A percentile compares a stretch with the other conserved stretches of the same genome.
Conservation (phyloP, 2,329 filamentous ascomycete species). For the Fusarium hostae region DNA sequence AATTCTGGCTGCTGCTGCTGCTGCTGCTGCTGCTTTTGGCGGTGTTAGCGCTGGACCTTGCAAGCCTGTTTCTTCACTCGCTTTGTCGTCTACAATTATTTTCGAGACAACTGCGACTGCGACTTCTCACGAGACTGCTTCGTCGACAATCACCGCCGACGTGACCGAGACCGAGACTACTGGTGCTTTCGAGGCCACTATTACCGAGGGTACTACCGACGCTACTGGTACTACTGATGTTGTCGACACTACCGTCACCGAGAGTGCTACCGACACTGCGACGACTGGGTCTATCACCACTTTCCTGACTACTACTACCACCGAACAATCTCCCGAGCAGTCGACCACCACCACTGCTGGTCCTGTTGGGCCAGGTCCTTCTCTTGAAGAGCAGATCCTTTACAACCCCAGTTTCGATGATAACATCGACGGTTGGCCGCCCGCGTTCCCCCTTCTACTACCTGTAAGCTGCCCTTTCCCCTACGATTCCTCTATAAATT, state of each 20-base stretch:
- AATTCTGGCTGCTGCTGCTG: background rate
- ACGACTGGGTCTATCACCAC: background rate
- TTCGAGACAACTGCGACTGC: background rate
- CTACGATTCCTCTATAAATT: background rate
- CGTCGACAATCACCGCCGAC: background rate
- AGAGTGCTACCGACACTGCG: background rate
- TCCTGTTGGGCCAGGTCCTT: background rate
- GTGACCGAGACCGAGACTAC: background rate
- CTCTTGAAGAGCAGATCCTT: background rate
- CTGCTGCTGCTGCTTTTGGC: too few species aligned
- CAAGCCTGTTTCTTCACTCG: background rate
- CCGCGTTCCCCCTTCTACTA: background rate
- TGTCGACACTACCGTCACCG: background rate
- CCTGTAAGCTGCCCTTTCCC: background rate
- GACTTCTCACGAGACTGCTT: background rate
- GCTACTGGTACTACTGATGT: background rate
- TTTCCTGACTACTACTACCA: background rate
- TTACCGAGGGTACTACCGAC: background rate
- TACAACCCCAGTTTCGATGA: constrained; percentile 10
- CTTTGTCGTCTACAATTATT: background rate
- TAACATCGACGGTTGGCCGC: too few species aligned
- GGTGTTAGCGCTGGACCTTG: constrained; percentile 2
- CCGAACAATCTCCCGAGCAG: background rate
- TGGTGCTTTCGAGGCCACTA: background rate
- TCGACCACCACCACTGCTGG: background rate